Percentiles rank a stretch among this genome's conserved stretches.
phyloP scores from a whole-genome alignment of 768 basidiomycete species.

The Thelephora ganbajun region DNA sequence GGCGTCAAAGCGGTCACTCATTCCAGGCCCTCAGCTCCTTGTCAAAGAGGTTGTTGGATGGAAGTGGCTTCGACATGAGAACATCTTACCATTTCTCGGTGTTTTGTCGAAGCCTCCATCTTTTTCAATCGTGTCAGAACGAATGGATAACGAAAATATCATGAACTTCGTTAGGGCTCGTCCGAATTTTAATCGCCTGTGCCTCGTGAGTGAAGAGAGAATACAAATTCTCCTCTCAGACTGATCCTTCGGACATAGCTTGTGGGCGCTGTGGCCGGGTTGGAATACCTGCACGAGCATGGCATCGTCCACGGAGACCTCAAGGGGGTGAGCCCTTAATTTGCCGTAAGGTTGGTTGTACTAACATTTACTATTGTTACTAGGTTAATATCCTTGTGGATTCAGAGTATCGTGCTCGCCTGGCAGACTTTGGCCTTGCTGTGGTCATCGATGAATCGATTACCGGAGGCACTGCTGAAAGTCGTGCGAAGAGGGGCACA shows the following conservation, averaged over 20 bases:
- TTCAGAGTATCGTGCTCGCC: not conserved
- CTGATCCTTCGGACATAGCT: constrained; percentile 4
- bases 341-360: too few relatives aligned
- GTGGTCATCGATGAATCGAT: not conserved
- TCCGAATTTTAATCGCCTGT: not conserved
- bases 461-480: not conserved
- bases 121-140: not conserved
- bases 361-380: too few relatives aligned
- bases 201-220: not conserved
- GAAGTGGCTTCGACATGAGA: not conserved
- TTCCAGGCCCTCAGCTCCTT: not conserved
- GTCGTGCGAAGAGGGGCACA: not conserved
- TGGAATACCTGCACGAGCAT: constrained; percentile 10
- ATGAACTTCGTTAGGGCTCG: not conserved
- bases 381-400: not conserved
- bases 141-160: constrained; percentile 1
- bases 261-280: constrained; percentile 7
- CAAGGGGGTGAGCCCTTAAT: constrained; percentile 7
- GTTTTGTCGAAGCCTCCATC: not conserved
- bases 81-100: not conserved
- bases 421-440: not conserved
- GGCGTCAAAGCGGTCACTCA: too few relatives aligned
- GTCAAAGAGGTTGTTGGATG: constrained; percentile 1
- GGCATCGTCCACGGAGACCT: constrained; percentile 13
- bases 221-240: not conserved